These are phyloP conservation scores for Pleurozium schreberi DNA, from an alignment of 225 moss, liverwort and hornwort genomes.

Conservation along the genomic window DNA sequence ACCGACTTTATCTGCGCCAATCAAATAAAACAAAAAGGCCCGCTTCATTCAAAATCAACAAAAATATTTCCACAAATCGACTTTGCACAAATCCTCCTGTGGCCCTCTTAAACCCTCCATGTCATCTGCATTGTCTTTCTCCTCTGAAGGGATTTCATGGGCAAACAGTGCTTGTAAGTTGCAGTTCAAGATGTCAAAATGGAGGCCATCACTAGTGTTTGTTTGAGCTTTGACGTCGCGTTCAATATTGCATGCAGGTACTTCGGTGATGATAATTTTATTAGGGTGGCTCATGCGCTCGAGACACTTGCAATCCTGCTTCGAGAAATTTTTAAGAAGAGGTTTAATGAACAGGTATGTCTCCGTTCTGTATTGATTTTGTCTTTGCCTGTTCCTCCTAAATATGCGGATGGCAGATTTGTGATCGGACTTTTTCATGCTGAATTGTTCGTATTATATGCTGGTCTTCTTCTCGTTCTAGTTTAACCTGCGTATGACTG, in stretches of 20 bases:
- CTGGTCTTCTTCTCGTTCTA: background rate
- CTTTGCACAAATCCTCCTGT: background rate
- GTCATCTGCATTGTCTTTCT: background rate
- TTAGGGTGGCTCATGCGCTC: conserved; percentile 89
- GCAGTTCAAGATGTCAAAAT: background rate
- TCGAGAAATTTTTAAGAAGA: conserved; percentile 86
- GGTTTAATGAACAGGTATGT: conserved; percentile 80
- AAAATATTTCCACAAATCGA: background rate
- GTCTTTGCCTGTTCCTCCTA: background rate
- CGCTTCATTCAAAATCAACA: background rate
- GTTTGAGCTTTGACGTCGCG: background rate
- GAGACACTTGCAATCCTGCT: conserved; percentile 69
- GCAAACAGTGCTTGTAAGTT: background rate
- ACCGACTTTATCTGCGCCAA: background rate
- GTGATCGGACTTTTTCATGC: background rate
- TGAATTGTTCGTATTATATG: background rate
- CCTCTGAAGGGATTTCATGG: background rate
- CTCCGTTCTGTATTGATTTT: background rate
- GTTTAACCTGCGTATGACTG: background rate
- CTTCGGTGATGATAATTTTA: conserved; percentile 82
- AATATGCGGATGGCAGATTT: background rate
- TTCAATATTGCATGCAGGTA: conserved; percentile 38
- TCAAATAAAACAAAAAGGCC: background rate
- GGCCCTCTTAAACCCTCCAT: background rate
- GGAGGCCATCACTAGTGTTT: background rate